Percentiles rank a stretch among this genome's conserved stretches.
Evolutionary conservation across 2,329 filamentous ascomycete species (phyloP).

Genomic region (Magnaporthiopsis rhizophila): DNA sequence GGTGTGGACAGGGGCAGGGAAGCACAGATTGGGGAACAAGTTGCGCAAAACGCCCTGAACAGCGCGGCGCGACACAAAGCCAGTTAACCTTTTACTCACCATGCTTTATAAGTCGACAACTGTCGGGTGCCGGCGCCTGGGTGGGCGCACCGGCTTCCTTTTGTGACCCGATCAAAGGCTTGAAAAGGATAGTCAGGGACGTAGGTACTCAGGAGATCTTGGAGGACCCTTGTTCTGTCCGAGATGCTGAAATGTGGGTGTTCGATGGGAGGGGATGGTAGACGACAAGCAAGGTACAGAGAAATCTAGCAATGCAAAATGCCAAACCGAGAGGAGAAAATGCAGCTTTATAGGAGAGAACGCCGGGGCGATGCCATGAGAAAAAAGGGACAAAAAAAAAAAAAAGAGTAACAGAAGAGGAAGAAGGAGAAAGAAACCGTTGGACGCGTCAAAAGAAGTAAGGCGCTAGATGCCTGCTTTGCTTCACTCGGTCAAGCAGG

Average conservation of each 20-base stretch:
- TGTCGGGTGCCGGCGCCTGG: background rate
- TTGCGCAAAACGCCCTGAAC: background rate
- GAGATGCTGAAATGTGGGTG: too few species aligned
- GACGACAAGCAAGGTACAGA: background rate
- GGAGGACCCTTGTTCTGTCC: background rate
- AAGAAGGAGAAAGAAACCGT: background rate
- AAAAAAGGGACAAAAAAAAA: background rate
- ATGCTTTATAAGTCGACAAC: background rate
- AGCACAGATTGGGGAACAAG: background rate
- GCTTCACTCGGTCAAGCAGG: background rate
- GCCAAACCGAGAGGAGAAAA: background rate
- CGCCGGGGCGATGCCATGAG: background rate
- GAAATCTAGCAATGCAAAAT: background rate
- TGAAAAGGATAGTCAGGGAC: background rate
- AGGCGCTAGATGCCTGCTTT: background rate
- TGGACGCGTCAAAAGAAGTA: background rate
- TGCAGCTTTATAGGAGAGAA: background rate
- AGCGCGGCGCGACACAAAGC: background rate
- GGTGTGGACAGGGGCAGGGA: too few species aligned
- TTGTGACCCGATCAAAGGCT: background rate
- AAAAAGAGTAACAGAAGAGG: background rate
- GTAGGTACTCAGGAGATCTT: background rate
- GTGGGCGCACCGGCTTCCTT: background rate
- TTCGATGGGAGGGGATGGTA: background rate
- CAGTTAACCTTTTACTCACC: background rate